Percentiles rank a stretch among this genome's conserved stretches.
These are phyloP conservation scores for Lithospermum erythrorhizon DNA, from an alignment of 257 asterid species.

Conservation along the genomic window DNA sequence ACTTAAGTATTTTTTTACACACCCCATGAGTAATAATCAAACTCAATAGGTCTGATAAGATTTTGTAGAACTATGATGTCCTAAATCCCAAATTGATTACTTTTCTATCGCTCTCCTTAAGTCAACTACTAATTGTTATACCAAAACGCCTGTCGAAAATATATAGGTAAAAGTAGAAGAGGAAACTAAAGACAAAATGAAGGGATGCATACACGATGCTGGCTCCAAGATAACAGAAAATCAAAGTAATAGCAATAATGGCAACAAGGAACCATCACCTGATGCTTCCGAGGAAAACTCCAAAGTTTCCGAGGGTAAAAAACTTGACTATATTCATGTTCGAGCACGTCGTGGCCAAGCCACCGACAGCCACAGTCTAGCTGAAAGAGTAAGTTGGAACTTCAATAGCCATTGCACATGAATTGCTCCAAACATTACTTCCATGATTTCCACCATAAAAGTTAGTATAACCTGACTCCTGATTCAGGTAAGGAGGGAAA, in stretches of 20 bases:
- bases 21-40: neutral
- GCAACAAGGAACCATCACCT: slow-evolving; percentile 18
- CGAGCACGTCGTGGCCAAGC: slow-evolving; percentile 97
- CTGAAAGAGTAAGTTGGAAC: slow-evolving; percentile 66
- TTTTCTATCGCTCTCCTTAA: neutral
- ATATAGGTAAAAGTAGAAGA: slow-evolving; percentile 38
- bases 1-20: neutral
- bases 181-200: slow-evolving; percentile 40
- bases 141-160: neutral
- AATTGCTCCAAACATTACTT: neutral
- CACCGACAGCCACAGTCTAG: slow-evolving; percentile 96
- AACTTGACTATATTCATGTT: slow-evolving; percentile 77
- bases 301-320: slow-evolving; percentile 44
- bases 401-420: neutral
- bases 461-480: neutral
- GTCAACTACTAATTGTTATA: neutral
- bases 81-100: neutral
- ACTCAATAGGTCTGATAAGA: neutral
- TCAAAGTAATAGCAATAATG: slow-evolving; percentile 20
- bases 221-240: slow-evolving; percentile 39
- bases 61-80: neutral
- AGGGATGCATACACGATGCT: slow-evolving; percentile 33
- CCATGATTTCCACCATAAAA: slow-evolving; percentile 1
- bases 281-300: slow-evolving; percentile 29
- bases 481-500: slow-evolving; percentile 77